phyloP scores from a whole-genome alignment of 23 red algal genomes.

The Gracilariopsis chorda region DNA sequence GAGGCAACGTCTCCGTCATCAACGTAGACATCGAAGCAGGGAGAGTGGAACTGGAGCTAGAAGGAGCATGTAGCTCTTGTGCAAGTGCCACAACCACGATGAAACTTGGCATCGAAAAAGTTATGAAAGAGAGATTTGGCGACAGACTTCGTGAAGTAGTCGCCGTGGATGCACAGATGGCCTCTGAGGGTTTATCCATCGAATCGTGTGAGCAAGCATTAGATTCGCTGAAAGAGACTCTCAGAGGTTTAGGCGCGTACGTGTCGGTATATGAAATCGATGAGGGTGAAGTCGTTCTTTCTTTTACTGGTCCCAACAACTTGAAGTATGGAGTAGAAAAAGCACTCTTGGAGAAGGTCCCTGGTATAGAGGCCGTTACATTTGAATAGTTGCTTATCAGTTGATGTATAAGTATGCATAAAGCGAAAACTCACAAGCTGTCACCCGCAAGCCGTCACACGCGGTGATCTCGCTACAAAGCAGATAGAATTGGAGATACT shows the following conservation, averaged over 20 bases:
- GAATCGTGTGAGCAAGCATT: slow-evolving; percentile 45
- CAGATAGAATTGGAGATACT: not conserved
- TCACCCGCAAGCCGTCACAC: too few relatives aligned
- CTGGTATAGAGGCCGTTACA: slow-evolving; percentile 33
- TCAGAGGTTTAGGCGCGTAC: slow-evolving; percentile 52
- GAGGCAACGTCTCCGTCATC: slow-evolving; percentile 85
- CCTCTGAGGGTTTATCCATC: not conserved
- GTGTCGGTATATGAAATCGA: slow-evolving; percentile 26
- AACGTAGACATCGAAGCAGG: slow-evolving; percentile 48
- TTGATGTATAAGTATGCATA: too few relatives aligned
- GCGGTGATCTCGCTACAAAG: too few relatives aligned
- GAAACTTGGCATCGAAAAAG: slow-evolving; percentile 84
- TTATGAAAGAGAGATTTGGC: slow-evolving; percentile 65
- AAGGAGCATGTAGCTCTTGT: slow-evolving; percentile 94
- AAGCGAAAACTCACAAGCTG: too few relatives aligned
- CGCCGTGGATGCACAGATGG: slow-evolving; percentile 1
- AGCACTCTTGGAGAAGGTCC: slow-evolving; percentile 56
- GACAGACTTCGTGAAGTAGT: slow-evolving; percentile 44
- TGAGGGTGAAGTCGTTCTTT: slow-evolving; percentile 50
- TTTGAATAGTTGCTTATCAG: too few relatives aligned
- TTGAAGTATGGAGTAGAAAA: slow-evolving; percentile 54
- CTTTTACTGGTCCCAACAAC: slow-evolving; percentile 55
- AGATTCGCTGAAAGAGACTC: slow-evolving; percentile 60
- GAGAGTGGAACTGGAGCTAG: slow-evolving; percentile 55
- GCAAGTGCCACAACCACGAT: slow-evolving; percentile 74